Percentiles rank a stretch among this genome's conserved stretches.
Evolutionary conservation across 768 basidiomycete genomes (phyloP).

Genomic region (Tricholoma sp.): DNA sequence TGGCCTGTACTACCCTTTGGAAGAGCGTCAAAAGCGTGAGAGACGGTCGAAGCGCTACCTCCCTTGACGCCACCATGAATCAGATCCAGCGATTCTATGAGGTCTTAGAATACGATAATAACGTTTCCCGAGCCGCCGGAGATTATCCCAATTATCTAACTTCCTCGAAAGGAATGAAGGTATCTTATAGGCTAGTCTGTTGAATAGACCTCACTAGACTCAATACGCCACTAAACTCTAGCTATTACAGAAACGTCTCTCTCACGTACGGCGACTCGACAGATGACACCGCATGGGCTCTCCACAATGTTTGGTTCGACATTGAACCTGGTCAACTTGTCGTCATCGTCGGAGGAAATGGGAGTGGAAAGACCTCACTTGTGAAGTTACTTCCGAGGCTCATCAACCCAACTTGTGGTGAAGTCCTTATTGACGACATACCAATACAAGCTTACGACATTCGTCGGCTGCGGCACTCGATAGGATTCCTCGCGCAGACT

Average conservation of each 20-base stretch:
- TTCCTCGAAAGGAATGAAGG: neutral
- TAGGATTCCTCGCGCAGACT: constrained; percentile 38
- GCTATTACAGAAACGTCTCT: constrained; percentile 11
- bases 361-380: constrained; percentile 40
- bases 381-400: constrained; percentile 36
- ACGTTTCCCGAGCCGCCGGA: no score
- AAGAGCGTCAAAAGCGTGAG: constrained; percentile 10
- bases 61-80: neutral
- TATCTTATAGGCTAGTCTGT: neutral
- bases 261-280: constrained; percentile 9
- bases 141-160: neutral
- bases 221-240: neutral
- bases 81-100: neutral
- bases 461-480: constrained; percentile 28
- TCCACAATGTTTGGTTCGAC: constrained; percentile 30
- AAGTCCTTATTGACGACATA: constrained; percentile 35
- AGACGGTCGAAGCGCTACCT: constrained; percentile 1
- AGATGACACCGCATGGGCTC: constrained; percentile 5
- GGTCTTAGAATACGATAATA: neutral
- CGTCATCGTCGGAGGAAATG: constrained; percentile 42
- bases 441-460: constrained; percentile 26
- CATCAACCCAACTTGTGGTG: constrained; percentile 26
- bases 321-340: constrained; percentile 38
- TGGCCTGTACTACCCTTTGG: constrained; percentile 13
- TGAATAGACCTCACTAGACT: neutral